Evolutionary conservation across 2,329 filamentous ascomycete species (phyloP).

Genomic region (Dichotomopilus funicola): DNA sequence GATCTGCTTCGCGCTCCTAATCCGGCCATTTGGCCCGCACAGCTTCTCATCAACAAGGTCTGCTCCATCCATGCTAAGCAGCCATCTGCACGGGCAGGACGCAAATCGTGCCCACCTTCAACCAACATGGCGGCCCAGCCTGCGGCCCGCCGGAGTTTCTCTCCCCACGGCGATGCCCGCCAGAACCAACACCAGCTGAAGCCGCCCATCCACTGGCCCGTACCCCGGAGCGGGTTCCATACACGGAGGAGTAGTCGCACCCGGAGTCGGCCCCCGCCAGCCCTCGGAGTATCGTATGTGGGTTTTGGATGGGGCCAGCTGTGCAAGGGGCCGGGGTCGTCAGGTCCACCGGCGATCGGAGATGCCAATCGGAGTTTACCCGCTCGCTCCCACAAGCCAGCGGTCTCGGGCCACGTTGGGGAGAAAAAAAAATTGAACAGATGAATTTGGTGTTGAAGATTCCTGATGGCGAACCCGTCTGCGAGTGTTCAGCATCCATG

Average conservation of each 20-base stretch:
- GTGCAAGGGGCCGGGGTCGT: too few species aligned
- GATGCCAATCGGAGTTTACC: constrained; percentile 9
- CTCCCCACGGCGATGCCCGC: neutral
- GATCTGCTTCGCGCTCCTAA: too few species aligned
- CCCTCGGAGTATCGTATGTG: neutral
- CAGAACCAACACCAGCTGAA: neutral
- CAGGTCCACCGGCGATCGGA: neutral
- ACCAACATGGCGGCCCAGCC: neutral
- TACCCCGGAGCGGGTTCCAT: neutral
- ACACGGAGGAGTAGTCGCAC: neutral
- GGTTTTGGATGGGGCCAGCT: neutral
- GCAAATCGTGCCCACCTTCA: neutral
- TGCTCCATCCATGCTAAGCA: neutral
- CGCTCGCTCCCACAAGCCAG: neutral
- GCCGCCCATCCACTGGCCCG: neutral
- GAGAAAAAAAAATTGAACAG: neutral
- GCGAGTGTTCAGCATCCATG: too few species aligned
- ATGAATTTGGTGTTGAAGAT: neutral
- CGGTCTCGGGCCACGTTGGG: neutral
- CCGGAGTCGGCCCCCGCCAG: neutral
- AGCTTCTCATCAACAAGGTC: neutral
- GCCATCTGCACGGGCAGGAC: neutral
- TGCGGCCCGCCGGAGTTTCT: constrained; percentile 5
- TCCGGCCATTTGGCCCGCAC: too few species aligned
- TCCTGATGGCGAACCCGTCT: neutral